Evolutionary conservation across 148 eudicot genomes (phyloP).

Genomic region (Heliosperma pusillum): DNA sequence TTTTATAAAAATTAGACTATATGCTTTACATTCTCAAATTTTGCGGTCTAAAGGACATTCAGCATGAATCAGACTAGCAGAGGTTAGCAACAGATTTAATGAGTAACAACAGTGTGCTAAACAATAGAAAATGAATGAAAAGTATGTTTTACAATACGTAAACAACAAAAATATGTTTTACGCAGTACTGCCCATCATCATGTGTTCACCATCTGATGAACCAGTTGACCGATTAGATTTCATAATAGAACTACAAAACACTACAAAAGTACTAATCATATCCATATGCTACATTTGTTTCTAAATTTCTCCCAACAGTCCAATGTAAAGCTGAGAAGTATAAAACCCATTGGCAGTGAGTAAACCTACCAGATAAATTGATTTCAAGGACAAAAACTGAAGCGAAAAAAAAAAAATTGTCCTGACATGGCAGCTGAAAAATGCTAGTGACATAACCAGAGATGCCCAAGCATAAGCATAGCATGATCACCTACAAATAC

Average conservation of each 20-base stretch:
- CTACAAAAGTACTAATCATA: neutral
- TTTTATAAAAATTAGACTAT: too few relatives aligned
- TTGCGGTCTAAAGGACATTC: neutral
- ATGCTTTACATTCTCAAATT: neutral
- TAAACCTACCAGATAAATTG: conserved; percentile 4
- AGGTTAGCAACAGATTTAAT: neutral
- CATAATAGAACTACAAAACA: neutral
- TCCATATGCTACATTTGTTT: neutral
- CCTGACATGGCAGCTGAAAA: neutral
- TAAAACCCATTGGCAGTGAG: neutral
- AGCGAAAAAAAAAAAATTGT: neutral
- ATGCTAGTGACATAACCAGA: neutral
- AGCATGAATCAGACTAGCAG: neutral
- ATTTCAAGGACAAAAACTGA: conserved; percentile 2
- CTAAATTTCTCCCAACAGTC: neutral
- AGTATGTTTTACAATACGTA: neutral
- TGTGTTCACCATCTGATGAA: neutral
- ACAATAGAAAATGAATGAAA: neutral
- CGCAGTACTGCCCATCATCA: neutral
- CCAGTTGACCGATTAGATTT: neutral
- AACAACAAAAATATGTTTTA: neutral
- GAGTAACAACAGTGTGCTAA: neutral
- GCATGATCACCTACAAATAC: neutral
- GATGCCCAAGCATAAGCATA: neutral
- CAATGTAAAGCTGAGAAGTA: neutral